Evolutionary conservation across 2,329 filamentous ascomycete species (phyloP), one percentile per base, ranked within the genome.

Genomic region (Cladosporium sp.): DNA sequence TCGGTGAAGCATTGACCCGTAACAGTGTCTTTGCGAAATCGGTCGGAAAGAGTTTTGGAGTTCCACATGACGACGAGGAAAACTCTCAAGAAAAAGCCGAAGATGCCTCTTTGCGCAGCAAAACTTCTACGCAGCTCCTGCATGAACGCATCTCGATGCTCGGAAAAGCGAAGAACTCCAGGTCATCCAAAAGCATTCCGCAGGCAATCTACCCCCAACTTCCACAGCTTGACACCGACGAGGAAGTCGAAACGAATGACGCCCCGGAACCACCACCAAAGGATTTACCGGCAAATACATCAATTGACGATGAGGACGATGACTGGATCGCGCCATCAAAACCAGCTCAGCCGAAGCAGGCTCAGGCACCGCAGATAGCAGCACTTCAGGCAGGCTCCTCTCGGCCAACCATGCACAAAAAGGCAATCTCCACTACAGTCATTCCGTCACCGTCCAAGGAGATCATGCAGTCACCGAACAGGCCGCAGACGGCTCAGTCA

Each of bases 61-160:
- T 70, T 43, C 63, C 67, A 8, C 69, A 75, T 32, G 76, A 81
- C n/a, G 77, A 82, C 30, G 77, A 76, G 4, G 77, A 80, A 70
- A 75, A 83, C 34, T 69, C 71, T 48, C 70, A 79, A 51, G 66
- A 73, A 15, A 64, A 55, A 36, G 11, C 52, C 8, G 53, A 54
- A 15, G 59, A 60, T 24, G 76, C 79, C 75, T 83, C 37, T 60
- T 75, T 18, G 69, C 72, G 50, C 70, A 79, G 53, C 69, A 95
- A 95, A 67, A 91, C 89, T 0, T 95, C 93, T n/a, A 96, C 93
- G 0, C 91, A 97, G 67, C 80, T 88, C 38, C 76, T 99, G 13
- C 90, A 96, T 58, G 92, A 97, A 61, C 89, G 91, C 61, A 97
- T 99, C 61, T 95, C 84, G 55, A 80, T 84, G 76, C 76, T 86